A percentile compares a stretch with the other conserved stretches of the same genome.
These are phyloP conservation scores for Malbranchea zuffiana DNA, from an alignment of 2,329 filamentous ascomycete genomes.

Conservation along the genomic window DNA sequence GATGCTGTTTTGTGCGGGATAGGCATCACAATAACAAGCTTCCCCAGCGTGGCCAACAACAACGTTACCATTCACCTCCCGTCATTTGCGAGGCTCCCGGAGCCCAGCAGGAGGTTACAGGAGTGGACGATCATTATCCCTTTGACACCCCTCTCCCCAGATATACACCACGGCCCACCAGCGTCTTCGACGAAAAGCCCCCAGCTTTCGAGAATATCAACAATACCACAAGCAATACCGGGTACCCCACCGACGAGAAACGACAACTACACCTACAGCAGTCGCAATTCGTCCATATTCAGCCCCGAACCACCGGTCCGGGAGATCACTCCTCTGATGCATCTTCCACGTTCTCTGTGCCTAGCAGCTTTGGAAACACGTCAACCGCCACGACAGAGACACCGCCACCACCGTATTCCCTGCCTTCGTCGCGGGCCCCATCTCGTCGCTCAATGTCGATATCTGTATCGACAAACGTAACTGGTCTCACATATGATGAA, in stretches of 20 bases:
- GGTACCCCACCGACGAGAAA: conserved; percentile 24
- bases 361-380: conserved; percentile 36
- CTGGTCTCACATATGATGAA: conserved; percentile 9
- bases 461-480: conserved; percentile 22
- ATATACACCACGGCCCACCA: conserved; percentile 32
- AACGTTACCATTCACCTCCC: conserved; percentile 7
- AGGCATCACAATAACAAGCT: conserved; percentile 6
- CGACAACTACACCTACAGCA: conserved; percentile 19
- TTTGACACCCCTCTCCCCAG: conserved; percentile 29
- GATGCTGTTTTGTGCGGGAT: conserved; percentile 8
- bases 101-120: too few species aligned
- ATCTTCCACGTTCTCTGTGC: conserved; percentile 33
- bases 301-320: conserved; percentile 2
- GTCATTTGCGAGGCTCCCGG: not conserved
- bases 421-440: conserved; percentile 22
- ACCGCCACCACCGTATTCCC: conserved; percentile 34
- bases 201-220: conserved; percentile 25
- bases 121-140: conserved; percentile 23
- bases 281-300: too few species aligned
- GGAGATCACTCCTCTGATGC: conserved; percentile 28
- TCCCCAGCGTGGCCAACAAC: not conserved
- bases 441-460: conserved; percentile 22
- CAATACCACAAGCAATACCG: conserved; percentile 14
- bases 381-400: conserved; percentile 35
- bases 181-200: conserved; percentile 30